A percentile compares a stretch with the other conserved stretches of the same genome.
These are phyloP conservation scores for Ustilago esculenta DNA, from an alignment of 1,284 basidiomycete genomes.

Conservation along the genomic window DNA sequence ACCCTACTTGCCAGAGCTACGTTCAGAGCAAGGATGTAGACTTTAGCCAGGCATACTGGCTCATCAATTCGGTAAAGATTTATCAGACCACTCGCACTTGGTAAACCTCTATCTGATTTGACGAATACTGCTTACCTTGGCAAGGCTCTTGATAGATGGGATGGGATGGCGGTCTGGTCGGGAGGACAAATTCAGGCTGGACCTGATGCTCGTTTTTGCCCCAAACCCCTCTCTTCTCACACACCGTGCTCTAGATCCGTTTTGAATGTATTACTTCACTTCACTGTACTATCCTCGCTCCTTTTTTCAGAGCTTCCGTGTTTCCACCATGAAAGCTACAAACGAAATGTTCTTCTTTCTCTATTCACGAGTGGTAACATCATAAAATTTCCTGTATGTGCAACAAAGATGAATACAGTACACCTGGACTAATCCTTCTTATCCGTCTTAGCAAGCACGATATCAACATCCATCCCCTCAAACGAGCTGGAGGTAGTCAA, in stretches of 20 bases:
- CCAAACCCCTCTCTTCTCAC: constrained; percentile 10
- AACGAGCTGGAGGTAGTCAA: constrained; percentile 2
- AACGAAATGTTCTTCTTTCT: too few relatives aligned
- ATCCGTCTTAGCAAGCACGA: constrained; percentile 6
- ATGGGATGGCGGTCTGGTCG: constrained; percentile 14
- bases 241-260: background rate
- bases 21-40: constrained; percentile 37
- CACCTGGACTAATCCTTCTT: background rate
- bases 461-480: constrained; percentile 14
- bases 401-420: background rate
- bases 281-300: constrained; percentile 12
- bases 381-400: too few relatives aligned
- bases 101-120: background rate
- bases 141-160: too few relatives aligned
- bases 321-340: too few relatives aligned
- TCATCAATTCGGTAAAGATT: constrained; percentile 52
- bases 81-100: constrained; percentile 39
- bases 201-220: constrained; percentile 7
- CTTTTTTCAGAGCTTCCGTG: too few relatives aligned
- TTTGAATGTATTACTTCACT: background rate
- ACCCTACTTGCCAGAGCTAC: constrained; percentile 34
- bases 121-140: too few relatives aligned
- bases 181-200: constrained; percentile 13
- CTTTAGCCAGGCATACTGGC: constrained; percentile 49
- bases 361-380: too few relatives aligned